Evolutionary conservation across 345 rosid species (phyloP).

Genomic region (Gossypium rotundifolium): DNA sequence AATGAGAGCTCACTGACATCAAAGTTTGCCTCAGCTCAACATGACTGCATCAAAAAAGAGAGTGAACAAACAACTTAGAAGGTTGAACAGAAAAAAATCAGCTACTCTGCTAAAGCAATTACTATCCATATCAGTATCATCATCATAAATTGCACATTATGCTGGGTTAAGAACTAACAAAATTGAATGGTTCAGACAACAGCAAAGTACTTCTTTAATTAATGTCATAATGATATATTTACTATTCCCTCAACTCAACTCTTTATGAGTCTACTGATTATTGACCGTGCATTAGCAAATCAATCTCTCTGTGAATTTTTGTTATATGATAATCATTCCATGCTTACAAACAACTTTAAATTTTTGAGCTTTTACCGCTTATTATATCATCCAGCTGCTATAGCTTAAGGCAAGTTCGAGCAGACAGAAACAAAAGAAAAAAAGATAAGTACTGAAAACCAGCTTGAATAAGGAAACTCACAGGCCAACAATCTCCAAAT

Average conservation of each 20-base stretch:
- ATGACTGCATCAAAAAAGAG: conserved; percentile 33
- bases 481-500: conserved; percentile 84
- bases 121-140: neutral
- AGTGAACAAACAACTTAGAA: neutral
- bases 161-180: neutral
- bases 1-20: conserved; percentile 49
- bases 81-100: neutral
- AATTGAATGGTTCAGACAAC: neutral
- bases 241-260: neutral
- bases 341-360: neutral
- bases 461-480: conserved; percentile 37
- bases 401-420: conserved; percentile 6
- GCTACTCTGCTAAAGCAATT: neutral
- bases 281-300: neutral
- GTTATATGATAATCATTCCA: neutral
- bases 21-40: conserved; percentile 59
- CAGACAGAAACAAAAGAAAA: neutral
- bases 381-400: neutral
- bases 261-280: neutral
- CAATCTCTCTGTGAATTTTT: neutral
- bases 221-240: no score
- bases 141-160: neutral
- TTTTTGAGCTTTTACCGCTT: neutral
- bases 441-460: conserved; percentile 4
- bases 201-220: neutral